Percentiles rank a stretch among this genome's conserved stretches.
Conservation (phyloP, 192 early-diverging fungal species). For the Coemansia sp. region DNA sequence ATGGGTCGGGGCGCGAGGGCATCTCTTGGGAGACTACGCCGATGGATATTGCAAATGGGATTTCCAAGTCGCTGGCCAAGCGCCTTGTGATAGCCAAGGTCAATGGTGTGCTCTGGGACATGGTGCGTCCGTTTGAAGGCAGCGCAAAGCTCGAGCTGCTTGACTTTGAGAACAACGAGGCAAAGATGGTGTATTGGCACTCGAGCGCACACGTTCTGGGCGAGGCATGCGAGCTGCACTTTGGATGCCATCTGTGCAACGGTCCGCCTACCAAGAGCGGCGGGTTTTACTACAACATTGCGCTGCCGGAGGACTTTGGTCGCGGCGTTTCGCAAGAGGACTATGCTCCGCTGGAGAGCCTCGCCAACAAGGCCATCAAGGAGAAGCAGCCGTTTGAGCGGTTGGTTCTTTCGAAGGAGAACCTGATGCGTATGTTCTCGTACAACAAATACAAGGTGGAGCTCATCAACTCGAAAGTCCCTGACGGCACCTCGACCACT, state of each 20-base stretch:
- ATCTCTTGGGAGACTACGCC: constrained; percentile 94
- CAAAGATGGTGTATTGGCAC: constrained; percentile 97
- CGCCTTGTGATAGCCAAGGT: constrained; percentile 94
- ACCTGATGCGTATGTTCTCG: constrained; percentile 96
- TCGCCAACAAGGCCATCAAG: constrained; percentile 84
- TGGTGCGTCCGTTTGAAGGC: constrained; percentile 80
- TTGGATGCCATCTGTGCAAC: constrained; percentile 96
- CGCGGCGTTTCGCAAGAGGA: constrained; percentile 80
- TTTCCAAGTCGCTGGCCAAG: constrained; percentile 90
- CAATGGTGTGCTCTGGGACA: constrained; percentile 86
- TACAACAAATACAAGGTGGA: constrained; percentile 98
- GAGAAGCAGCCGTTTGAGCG: constrained; percentile 97
- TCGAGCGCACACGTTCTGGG: constrained; percentile 97
- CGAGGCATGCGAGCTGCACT: constrained; percentile 96
- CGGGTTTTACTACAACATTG: constrained; percentile 99
- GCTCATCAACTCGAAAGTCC: constrained; percentile 88
- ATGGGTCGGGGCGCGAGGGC: constrained; percentile 78
- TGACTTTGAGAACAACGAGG: constrained; percentile 93
- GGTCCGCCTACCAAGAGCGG: constrained; percentile 92
- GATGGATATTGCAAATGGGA: constrained; percentile 81
- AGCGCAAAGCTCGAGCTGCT: constrained; percentile 83
- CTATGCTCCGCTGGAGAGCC: constrained; percentile 83
- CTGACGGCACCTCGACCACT: constrained; percentile 90
- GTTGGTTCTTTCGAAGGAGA: constrained; percentile 81
- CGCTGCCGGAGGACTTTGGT: constrained; percentile 59